Base-by-base conservation (phyloP, 371 early-diverging fungal genomes). In the Mortierella sp. region DNA sequence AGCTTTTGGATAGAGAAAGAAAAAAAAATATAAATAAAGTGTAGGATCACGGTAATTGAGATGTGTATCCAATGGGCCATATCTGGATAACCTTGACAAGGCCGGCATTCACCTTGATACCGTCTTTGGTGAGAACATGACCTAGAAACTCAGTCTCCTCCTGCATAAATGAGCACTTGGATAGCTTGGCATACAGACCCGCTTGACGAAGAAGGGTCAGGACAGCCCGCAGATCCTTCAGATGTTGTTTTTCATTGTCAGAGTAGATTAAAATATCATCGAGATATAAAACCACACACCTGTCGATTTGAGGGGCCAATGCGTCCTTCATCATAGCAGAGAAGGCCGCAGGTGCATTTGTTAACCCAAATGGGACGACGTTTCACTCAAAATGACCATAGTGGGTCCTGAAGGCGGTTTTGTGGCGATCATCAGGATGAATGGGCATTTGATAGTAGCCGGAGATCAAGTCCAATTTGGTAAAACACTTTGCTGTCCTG, bases 391-490 rank as follows among this genome's bases (percentile, higher is more conserved):
- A 88, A 14, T 85, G 84, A 0, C 87, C 88, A 40, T 83, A 80
- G 0, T 81, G 64, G 7, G 87, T 84, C 22, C 80, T 72, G 63
- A 87, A 85, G 0, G 85, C 82, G 0, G 86, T 85, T 44, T 87
- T 87, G 39, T 66, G 74, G 7, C 66, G 58, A 55, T 87, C 66
- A 19, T 89, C 75, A 4, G 66, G 48, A 14, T 63, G 44, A 19
- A 86, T 77, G 2, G 73, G 53, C 1, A 85, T 45, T 39, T 76
- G 76, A 47, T 80, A 64, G 53, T 69, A 68, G n/a, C n/a, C n/a
- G n/a, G n/a, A n/a, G n/a, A n/a, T n/a, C 70, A 92, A 50, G 48
- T 93, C 92, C 0, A 92, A 43, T 61, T 85, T 89, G 0, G 89
- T 73, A 72, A 90, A 92, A 39, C 74, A 40, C 3, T 24, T 66